Evolutionary conservation across 306 rosid species (phyloP), one percentile per base, ranked within the genome.

Genomic region (Cicer judaicum): DNA sequence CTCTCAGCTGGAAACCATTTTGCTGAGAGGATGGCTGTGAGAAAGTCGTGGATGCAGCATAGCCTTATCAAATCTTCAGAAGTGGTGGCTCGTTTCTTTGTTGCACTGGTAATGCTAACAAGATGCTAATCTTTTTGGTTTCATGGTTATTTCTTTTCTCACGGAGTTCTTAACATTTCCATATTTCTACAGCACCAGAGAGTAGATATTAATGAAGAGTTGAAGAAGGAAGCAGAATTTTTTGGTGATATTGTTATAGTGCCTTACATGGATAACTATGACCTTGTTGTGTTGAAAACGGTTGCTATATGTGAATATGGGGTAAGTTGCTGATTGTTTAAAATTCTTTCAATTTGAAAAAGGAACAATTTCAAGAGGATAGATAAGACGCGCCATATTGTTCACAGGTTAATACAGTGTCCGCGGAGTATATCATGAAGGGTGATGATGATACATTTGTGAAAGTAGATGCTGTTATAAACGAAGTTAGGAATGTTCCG

Each of bases 1-100:
- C 99, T 94, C 66, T 94, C 99, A 24, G 99, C 99, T 64, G 98
- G 98, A 68, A 94, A 92, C 84, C 98, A 94, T 87, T 94, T 94
- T 59, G 90, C 95, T 0, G 99, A 94, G 87, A 82, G 99, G 74
- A 94, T 94, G 99, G 97, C 99, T 7, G 89, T 80, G 8, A 88
- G 99, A 84, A 94, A 87, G 84, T 91, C 99, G 49, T 94, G 99
- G 99, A 90, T 91, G 96, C 96, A 89, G 77, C 92, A 94, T 80
- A 80, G 43, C 67, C 88, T 89, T 56, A 83, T 94, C 71, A 84
- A 75, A 74, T 88, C 96, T n/a, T 92, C 95, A 10, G 83, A 76
- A 49, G 96, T 86, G 68, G 93, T 90, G 36, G 93, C 89, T 63
- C 99, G 99, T 62, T 92, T 94, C 82, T 94, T 94, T 68, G 97